These are phyloP conservation scores for Boletus patriciae DNA, from an alignment of 768 basidiomycete genomes.

Conservation along the genomic window DNA sequence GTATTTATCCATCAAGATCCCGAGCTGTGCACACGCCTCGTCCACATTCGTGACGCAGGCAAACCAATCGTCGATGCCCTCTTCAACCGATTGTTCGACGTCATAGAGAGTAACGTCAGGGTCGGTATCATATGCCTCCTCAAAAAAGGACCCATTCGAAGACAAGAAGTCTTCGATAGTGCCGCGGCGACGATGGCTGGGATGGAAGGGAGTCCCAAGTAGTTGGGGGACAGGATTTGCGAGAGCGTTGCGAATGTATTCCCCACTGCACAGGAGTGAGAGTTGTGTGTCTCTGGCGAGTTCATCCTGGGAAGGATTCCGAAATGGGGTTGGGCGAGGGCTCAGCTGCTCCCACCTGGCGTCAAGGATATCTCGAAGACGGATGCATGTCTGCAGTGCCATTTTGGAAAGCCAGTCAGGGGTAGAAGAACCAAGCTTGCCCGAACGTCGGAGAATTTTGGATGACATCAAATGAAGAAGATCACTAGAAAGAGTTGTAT, in stretches of 20 bases:
- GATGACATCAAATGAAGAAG: slow-evolving; percentile 25
- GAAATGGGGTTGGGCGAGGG: background rate
- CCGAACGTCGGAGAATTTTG: slow-evolving; percentile 19
- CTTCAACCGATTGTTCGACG: slow-evolving; percentile 36
- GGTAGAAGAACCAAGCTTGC: slow-evolving; percentile 9
- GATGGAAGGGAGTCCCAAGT: slow-evolving; percentile 5
- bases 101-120: slow-evolving; percentile 32
- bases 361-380: background rate
- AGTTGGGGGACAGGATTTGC: no score
- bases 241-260: background rate
- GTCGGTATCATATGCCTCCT: slow-evolving; percentile 3
- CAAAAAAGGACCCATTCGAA: slow-evolving; percentile 8
- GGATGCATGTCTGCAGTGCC: background rate
- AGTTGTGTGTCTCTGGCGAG: background rate
- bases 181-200: background rate
- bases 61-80: slow-evolving; percentile 36
- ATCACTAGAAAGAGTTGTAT: slow-evolving; percentile 12
- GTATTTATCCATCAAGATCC: slow-evolving; percentile 24
- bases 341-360: background rate
- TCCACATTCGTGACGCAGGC: slow-evolving; percentile 1
- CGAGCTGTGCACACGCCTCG: slow-evolving; percentile 12
- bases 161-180: slow-evolving; percentile 19
- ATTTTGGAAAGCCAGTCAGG: background rate
- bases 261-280: background rate
- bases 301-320: background rate